These are phyloP conservation scores for Melanomma pulvis-pyrius DNA, from an alignment of 495 filamentous ascomycete species.

Conservation along the genomic window DNA sequence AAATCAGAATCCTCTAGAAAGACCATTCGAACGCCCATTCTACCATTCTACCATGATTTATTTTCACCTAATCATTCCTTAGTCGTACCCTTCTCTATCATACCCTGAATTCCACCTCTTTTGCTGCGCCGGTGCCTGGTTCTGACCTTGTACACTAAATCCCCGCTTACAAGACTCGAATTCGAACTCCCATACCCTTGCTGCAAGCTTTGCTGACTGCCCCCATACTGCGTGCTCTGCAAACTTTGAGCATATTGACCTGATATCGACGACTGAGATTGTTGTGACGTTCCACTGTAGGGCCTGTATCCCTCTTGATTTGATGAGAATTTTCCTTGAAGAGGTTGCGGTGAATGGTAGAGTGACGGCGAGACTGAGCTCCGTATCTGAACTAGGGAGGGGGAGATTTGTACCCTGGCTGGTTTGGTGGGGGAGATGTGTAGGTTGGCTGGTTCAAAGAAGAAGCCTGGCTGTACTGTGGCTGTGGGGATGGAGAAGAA, in stretches of 20 bases:
- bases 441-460: not conserved
- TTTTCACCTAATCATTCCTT: not conserved
- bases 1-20: not conserved
- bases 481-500: not conserved
- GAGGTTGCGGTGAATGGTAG: not conserved
- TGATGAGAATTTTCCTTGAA: not conserved
- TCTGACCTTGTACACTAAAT: not conserved
- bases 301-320: not conserved
- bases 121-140: not conserved
- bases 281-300: not conserved
- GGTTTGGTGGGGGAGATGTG: not conserved
- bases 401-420: not conserved
- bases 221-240: slow-evolving; percentile 5
- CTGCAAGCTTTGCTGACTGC: not conserved
- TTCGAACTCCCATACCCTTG: not conserved
- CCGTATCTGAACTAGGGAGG: not conserved
- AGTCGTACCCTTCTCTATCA: not conserved
- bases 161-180: not conserved
- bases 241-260: not conserved
- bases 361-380: not conserved
- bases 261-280: slow-evolving; percentile 1
- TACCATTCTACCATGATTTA: not conserved
- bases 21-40: not conserved
- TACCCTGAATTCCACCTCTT: slow-evolving; percentile 6
- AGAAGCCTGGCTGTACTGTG: not conserved